These are phyloP conservation scores for Bacterosira constricta DNA, from an alignment of 108 stramenopile genomes.

Conservation along the genomic window DNA sequence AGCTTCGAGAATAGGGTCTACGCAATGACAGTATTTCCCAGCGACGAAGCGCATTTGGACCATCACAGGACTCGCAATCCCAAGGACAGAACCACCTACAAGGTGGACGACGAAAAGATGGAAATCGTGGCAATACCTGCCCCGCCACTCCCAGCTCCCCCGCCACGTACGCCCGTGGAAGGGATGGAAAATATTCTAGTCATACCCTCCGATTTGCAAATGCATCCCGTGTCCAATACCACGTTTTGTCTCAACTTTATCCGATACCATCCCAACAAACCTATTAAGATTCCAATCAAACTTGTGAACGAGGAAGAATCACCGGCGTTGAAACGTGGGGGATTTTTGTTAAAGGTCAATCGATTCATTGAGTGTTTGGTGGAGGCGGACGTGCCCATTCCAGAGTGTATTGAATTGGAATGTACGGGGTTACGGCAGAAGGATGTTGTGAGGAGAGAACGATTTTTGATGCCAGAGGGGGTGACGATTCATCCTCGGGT, in stretches of 20 bases:
- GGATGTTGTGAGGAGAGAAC: conserved; percentile 73
- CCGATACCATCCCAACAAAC: conserved; percentile 75
- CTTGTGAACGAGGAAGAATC: conserved; percentile 78
- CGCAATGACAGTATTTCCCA: conserved; percentile 64
- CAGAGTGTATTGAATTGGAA: conserved; percentile 76
- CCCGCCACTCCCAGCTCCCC: background rate
- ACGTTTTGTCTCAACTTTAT: conserved; percentile 80
- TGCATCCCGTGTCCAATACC: conserved; percentile 75
- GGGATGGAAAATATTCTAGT: conserved; percentile 44
- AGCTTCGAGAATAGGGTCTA: conserved; percentile 72
- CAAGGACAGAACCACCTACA: conserved; percentile 6
- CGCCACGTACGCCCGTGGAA: conserved; percentile 13
- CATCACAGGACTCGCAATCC: conserved; percentile 48
- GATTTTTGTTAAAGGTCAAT: conserved; percentile 75
- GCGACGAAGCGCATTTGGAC: conserved; percentile 55
- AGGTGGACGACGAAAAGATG: conserved; percentile 23
- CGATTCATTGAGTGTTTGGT: conserved; percentile 70
- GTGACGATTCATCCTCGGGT: conserved; percentile 56
- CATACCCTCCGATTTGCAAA: conserved; percentile 65
- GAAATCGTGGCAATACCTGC: background rate
- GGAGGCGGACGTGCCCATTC: conserved; percentile 68
- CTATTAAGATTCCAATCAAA: conserved; percentile 69
- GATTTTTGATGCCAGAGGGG: conserved; percentile 77
- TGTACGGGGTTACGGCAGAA: conserved; percentile 74
- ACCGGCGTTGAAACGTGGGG: conserved; percentile 82